Conservation (phyloP, 768 basidiomycete species). For the Pisolithus sp. region DNA sequence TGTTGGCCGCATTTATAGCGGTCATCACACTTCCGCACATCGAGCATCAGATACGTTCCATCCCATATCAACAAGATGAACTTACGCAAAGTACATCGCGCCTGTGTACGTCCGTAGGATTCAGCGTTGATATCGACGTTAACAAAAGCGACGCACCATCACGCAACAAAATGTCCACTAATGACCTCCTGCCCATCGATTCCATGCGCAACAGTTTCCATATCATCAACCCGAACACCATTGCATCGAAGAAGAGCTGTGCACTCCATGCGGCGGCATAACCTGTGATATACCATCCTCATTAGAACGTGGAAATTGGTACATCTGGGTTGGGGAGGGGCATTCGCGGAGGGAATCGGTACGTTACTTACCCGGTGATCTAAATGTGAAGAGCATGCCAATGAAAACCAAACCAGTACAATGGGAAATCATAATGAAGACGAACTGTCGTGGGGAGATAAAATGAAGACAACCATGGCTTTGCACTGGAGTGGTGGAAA, state of each 20-base stretch:
- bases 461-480: neutral
- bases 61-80: neutral
- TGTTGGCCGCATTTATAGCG: neutral
- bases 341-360: too few relatives aligned
- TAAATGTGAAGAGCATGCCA: too few relatives aligned
- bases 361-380: too few relatives aligned
- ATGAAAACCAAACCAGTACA: too few relatives aligned
- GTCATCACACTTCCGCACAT: neutral
- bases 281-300: neutral
- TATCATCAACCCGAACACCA: constrained; percentile 12
- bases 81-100: constrained; percentile 2
- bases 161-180: constrained; percentile 1
- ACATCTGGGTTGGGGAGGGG: too few relatives aligned
- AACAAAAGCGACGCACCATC: neutral
- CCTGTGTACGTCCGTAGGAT: neutral
- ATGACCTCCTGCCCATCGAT: neutral
- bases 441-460: constrained; percentile 1
- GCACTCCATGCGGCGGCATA: neutral
- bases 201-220: constrained; percentile 1
- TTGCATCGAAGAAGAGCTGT: constrained; percentile 13
- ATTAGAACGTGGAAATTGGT: neutral
- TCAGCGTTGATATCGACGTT: neutral
- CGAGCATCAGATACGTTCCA: neutral
- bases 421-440: too few relatives aligned
- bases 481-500: too few relatives aligned